Conservation (phyloP, 495 filamentous ascomycete genomes). For the Aspergillus kassunensis region DNA sequence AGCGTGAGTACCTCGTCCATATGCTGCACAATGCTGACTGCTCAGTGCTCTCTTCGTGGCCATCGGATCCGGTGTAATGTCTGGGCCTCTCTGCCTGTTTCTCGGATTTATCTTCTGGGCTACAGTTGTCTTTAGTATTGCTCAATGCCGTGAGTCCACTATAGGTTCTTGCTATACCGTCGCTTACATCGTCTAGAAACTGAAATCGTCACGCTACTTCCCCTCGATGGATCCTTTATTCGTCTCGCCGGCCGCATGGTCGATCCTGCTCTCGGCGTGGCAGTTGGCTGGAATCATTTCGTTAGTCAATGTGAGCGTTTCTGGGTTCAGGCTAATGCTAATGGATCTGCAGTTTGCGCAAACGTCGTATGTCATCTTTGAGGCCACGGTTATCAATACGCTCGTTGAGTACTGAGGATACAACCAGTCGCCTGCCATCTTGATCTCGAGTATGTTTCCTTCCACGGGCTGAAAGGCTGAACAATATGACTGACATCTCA, state of each 20-base stretch:
- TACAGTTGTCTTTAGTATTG: neutral
- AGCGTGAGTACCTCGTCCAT: too few relatives aligned
- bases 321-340: too few relatives aligned
- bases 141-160: neutral
- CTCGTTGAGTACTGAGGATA: constrained; percentile 1
- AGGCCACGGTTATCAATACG: constrained; percentile 1
- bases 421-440: constrained; percentile 1
- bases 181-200: neutral
- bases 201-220: constrained; percentile 2
- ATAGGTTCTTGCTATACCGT: neutral
- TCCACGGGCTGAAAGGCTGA: neutral
- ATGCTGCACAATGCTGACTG: neutral
- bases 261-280: constrained; percentile 1
- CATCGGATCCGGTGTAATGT: constrained; percentile 1
- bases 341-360: neutral
- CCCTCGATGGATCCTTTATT: constrained; percentile 1
- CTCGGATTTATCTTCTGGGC: neutral
- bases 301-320: neutral
- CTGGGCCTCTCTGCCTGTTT: neutral
- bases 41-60: constrained; percentile 1
- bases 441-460: neutral
- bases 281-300: constrained; percentile 4
- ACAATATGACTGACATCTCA: neutral
- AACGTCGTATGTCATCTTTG: constrained; percentile 4
- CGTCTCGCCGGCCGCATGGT: constrained; percentile 1